Evolutionary conservation across 1,139 yeast genomes (phyloP), one percentile per base, ranked within the genome.

Genomic region (Magnusiomyces fungicola): DNA sequence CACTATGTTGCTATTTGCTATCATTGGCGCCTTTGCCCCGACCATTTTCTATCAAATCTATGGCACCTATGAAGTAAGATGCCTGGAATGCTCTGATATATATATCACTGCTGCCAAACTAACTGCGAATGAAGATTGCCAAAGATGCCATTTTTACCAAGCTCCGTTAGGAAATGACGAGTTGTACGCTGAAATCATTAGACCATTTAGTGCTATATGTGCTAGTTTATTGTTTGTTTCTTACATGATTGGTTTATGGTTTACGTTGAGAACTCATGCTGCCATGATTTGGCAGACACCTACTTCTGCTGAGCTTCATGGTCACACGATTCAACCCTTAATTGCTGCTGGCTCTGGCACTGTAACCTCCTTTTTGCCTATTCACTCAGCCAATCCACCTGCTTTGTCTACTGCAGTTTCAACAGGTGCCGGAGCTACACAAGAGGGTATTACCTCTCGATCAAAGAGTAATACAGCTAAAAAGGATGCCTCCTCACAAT

Each of bases 241-340:
- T 0, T 92, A 92, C 62, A 76, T 80, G n/a, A 83, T 90, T 66
- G 97, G 98, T 1, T 71, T 92, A 47, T 83, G 88, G 78, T 92
- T 92, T 65, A 92, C 99, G 0, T 74, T 92, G 60, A 78, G 96
- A 59, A 92, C 98, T 0, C 99, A 92, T 66, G 98, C 98, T 0
- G 92, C 96, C 1, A 73, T 89, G 67, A 94, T 92, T 56, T 94
- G 98, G 99, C 88, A 90, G 47, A 79, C 80, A 2, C 83, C 81
- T 9, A 74, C 74, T 10, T 61, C 69, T 9, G 62, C 71, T 6
- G 73, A 68, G 38, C 50, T 56, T 40, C 51, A 53, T 12, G 53
- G 50, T 18, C 50, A 30, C 29, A 42, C 14, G 27, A 42, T 23
- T n/a, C 30, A 27, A 50, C 38, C 16, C 18, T 14, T n/a, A 5